These are phyloP conservation scores for Talaromyces sp. DNA, from an alignment of 2,329 filamentous ascomycete genomes.

Conservation along the genomic window DNA sequence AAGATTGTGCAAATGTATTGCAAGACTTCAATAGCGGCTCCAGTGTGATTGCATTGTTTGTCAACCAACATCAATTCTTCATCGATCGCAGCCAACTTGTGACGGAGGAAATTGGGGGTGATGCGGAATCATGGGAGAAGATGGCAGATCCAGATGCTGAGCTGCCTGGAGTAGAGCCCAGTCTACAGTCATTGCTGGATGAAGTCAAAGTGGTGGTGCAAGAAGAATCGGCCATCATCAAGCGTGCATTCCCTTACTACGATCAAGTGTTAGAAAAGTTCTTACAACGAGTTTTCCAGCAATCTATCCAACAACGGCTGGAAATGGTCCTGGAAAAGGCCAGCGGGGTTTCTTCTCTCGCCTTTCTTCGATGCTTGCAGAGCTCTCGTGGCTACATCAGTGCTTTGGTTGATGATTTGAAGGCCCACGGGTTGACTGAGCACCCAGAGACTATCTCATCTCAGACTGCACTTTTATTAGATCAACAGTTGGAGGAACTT, in stretches of 20 bases:
- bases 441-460: slow-evolving; percentile 89
- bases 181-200: slow-evolving; percentile 86
- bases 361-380: slow-evolving; percentile 88
- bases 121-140: slow-evolving; percentile 77
- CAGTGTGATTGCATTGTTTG: slow-evolving; percentile 92
- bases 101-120: slow-evolving; percentile 72
- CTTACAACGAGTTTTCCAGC: slow-evolving; percentile 93
- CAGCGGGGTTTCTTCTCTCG: slow-evolving; percentile 84
- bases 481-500: slow-evolving; percentile 69
- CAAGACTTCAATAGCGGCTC: slow-evolving; percentile 95
- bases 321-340: slow-evolving; percentile 97
- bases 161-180: slow-evolving; percentile 86
- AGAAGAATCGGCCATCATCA: slow-evolving; percentile 96
- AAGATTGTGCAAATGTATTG: slow-evolving; percentile 90
- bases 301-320: slow-evolving; percentile 93
- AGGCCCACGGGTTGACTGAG: slow-evolving; percentile 90
- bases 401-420: slow-evolving; percentile 85
- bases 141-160: slow-evolving; percentile 93
- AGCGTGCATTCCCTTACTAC: slow-evolving; percentile 92
- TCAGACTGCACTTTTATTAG: slow-evolving; percentile 71
- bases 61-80: slow-evolving; percentile 99
- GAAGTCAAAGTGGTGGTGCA: slow-evolving; percentile 96
- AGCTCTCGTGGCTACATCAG: slow-evolving; percentile 89
- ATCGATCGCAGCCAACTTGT: slow-evolving; percentile 93
- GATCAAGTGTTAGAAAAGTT: slow-evolving; percentile 93